Base-by-base conservation (phyloP, 306 rosid genomes). In the barrel medic (Medicago truncatula) region DNA sequence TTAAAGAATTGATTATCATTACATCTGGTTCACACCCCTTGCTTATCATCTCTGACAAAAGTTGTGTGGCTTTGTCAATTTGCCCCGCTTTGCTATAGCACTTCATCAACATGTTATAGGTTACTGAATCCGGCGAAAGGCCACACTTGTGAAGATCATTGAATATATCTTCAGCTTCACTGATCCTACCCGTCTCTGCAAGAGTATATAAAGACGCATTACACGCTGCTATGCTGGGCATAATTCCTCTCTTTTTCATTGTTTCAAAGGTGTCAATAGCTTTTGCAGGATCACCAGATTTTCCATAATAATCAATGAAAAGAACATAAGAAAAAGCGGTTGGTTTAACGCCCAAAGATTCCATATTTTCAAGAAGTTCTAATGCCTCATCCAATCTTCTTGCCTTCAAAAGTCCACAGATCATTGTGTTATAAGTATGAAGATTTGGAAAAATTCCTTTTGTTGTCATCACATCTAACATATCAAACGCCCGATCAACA, bases 81-180 rank as follows among this genome's bases (percentile, higher is more conserved):
- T 85, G 80, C 60, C 97, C 98, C 66, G 81, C 89, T 86, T 85
- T 95, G 83, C 89, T 90, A 71, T 88, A 89, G 89, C 98, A 95
- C 82, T 91, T 91, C 90, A 95, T 95, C 96, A 95, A 87, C 88
- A 90, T 89, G 80, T 85, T 95, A 78, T 92, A 95, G 66, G 98
- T 89, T 69, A 89, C 89, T 18, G 93, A 86, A 83, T 95, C 95
- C 2, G 98, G 98, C 18, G 87, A 80, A 74, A 95, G 90, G 59
- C 98, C 98, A 64, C 88, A 87, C 65, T 70, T 78, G 74, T 81
- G 86, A 74, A 95, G 92, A 76, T 88, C 89, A 60, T 82, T 85
- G 80, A 88, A 92, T 41, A 92, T 76, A 63, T 84, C 75, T 64
- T 83, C 87, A 18, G 98, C 98, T 70, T 92, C 98, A 80, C 73